Evolutionary conservation across 768 basidiomycete species (phyloP).

Genomic region (Gloeopeniophorella convolvens): DNA sequence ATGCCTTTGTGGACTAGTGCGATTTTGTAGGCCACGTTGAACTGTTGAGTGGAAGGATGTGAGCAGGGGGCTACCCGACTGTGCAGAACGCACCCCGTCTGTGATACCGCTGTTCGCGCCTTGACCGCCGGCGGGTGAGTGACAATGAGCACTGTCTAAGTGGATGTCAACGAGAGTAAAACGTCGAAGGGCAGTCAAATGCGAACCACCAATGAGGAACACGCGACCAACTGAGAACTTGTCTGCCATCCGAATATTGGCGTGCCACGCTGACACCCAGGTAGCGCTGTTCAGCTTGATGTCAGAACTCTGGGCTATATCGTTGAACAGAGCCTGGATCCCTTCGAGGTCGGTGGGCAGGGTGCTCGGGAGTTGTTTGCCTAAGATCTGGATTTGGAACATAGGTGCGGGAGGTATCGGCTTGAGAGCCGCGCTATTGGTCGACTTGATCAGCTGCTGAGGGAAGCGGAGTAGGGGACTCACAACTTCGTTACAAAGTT

Average conservation of each 20-base stretch:
- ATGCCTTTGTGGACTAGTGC: constrained; percentile 26
- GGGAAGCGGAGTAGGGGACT: background rate
- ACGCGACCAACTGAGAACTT: constrained; percentile 37
- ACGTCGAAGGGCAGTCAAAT: background rate
- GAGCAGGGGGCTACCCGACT: too few relatives aligned
- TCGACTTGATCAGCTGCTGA: background rate
- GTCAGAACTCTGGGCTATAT: constrained; percentile 4
- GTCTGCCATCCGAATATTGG: constrained; percentile 44
- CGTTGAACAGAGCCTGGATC: constrained; percentile 9
- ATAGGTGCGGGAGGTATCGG: constrained; percentile 5
- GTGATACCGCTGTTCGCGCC: constrained; percentile 28
- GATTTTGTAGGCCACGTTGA: constrained; percentile 30
- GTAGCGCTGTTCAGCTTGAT: constrained; percentile 3
- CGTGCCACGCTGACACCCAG: constrained; percentile 24
- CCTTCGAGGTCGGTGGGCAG: constrained; percentile 4
- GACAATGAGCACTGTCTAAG: constrained; percentile 44
- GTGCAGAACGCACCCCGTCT: constrained; percentile 22
- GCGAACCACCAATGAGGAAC: constrained; percentile 42
- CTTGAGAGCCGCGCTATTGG: constrained; percentile 5
- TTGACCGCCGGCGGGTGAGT: constrained; percentile 38
- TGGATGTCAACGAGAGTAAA: background rate
- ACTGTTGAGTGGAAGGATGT: constrained; percentile 8
- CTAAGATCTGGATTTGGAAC: constrained; percentile 16
- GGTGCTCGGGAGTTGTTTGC: constrained; percentile 6
- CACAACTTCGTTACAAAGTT: constrained; percentile 13